Conservation (phyloP, 2,329 filamentous ascomycete genomes). For the Calonectria pseudoreteaudii region DNA sequence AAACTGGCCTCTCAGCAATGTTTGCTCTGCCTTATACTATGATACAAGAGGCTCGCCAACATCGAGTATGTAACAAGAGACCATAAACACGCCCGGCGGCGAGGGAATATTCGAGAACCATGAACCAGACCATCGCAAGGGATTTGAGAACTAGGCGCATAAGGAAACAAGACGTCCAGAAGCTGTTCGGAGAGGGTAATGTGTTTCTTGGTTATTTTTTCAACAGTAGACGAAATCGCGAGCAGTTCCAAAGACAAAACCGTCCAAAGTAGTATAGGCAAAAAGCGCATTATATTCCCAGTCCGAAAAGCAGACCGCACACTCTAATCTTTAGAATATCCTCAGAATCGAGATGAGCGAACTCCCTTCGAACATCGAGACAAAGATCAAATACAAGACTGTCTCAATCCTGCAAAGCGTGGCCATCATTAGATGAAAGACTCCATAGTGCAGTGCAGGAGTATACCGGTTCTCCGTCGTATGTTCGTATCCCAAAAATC, state of each 20-base stretch:
- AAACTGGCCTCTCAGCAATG: constrained; percentile 54
- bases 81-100: constrained; percentile 53
- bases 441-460: constrained; percentile 46
- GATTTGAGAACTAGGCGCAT: constrained; percentile 30
- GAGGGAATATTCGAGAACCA: constrained; percentile 5
- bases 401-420: constrained; percentile 46
- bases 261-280: constrained; percentile 40
- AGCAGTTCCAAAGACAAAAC: constrained; percentile 37
- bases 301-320: constrained; percentile 44
- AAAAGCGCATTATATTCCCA: constrained; percentile 50
- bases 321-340: constrained; percentile 30
- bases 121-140: constrained; percentile 8
- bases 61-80: constrained; percentile 42
- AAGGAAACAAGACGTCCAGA: constrained; percentile 19
- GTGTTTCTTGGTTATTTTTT: constrained; percentile 32
- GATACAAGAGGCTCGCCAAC: constrained; percentile 43
- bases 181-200: constrained; percentile 39
- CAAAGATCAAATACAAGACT: constrained; percentile 45
- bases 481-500: constrained; percentile 52
- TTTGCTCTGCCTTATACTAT: constrained; percentile 45
- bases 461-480: constrained; percentile 48
- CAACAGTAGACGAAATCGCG: constrained; percentile 35
- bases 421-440: constrained; percentile 47
- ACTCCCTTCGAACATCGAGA: constrained; percentile 43
- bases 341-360: constrained; percentile 29